phyloP scores from a whole-genome alignment of 495 filamentous ascomycete species.

The Evansstolkia leycettana region DNA sequence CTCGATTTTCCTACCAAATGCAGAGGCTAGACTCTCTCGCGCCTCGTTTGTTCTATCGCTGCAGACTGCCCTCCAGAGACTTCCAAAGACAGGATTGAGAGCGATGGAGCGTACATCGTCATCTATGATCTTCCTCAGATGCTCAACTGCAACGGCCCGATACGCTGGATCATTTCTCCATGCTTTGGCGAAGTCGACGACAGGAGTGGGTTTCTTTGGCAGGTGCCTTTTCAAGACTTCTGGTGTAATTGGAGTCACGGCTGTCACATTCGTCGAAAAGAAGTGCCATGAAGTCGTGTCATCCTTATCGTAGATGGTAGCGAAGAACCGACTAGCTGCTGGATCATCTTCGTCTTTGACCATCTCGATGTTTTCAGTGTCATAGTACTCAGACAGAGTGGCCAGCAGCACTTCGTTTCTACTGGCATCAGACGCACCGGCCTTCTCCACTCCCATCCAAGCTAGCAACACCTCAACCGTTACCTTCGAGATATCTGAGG shows the following conservation, averaged over 20 bases:
- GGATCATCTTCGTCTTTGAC: conserved; percentile 2
- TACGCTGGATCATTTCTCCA: conserved; percentile 23
- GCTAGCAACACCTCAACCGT: conserved; percentile 29
- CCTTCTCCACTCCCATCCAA: conserved; percentile 35
- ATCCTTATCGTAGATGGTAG: neutral
- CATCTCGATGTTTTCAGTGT: conserved; percentile 2
- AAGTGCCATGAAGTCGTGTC: no score
- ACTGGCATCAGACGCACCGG: conserved; percentile 4
- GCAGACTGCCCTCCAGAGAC: conserved; percentile 33
- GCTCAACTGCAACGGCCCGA: conserved; percentile 14
- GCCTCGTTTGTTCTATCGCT: conserved; percentile 24
- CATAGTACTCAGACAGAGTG: conserved; percentile 1
- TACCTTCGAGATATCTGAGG: conserved; percentile 23
- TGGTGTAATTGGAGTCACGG: no score
- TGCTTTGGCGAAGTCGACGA: conserved; percentile 22
- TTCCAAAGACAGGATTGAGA: conserved; percentile 35
- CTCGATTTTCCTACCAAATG: conserved; percentile 22
- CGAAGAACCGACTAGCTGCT: conserved; percentile 1
- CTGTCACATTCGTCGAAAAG: no score
- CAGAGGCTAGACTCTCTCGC: conserved; percentile 23
- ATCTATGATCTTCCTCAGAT: conserved; percentile 25
- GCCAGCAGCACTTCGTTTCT: conserved; percentile 4
- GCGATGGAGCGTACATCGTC: conserved; percentile 25
- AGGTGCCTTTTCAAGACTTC: conserved; percentile 2
- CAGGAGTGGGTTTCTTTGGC: conserved; percentile 10